Evolutionary conservation across 805 yeast species (phyloP).

Genomic region (Candida germanica): DNA sequence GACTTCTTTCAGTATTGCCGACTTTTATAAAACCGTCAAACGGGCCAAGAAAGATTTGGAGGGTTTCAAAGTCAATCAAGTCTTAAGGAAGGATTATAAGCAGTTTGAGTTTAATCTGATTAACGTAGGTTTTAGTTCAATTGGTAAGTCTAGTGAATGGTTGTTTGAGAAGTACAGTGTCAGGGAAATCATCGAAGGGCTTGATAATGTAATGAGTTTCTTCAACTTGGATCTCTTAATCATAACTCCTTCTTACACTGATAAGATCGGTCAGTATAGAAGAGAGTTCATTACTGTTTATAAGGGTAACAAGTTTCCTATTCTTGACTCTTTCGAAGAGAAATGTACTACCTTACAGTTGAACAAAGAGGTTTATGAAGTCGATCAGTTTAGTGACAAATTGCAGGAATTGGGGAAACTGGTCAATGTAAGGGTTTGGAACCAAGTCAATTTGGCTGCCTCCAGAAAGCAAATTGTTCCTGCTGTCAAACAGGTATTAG

Average conservation of each 20-base stretch:
- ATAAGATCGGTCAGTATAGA: slow-evolving; percentile 24
- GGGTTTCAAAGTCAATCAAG: slow-evolving; percentile 57
- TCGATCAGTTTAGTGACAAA: slow-evolving; percentile 2
- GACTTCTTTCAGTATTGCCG: slow-evolving; percentile 2
- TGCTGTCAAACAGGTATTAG: slow-evolving; percentile 25
- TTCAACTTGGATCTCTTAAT: slow-evolving; percentile 28
- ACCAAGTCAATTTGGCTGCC: slow-evolving; percentile 52
- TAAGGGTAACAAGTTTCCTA: background rate
- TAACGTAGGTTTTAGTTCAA: slow-evolving; percentile 72
- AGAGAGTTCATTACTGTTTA: slow-evolving; percentile 9
- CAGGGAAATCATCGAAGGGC: slow-evolving; percentile 22
- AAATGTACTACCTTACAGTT: slow-evolving; percentile 20
- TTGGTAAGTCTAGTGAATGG: slow-evolving; percentile 63
- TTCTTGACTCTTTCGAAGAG: slow-evolving; percentile 4
- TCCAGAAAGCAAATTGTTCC: slow-evolving; percentile 91
- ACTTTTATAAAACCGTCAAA: slow-evolving; percentile 26
- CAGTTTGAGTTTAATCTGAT: slow-evolving; percentile 48
- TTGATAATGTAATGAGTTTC: slow-evolving; percentile 17
- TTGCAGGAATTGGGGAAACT: slow-evolving; percentile 5
- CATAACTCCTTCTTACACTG: slow-evolving; percentile 39
- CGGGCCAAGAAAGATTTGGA: slow-evolving; percentile 58
- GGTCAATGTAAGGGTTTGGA: slow-evolving; percentile 28
- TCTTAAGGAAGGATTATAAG: slow-evolving; percentile 83
- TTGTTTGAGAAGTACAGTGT: slow-evolving; percentile 27
- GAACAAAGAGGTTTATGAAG: slow-evolving; percentile 22